Evolutionary conservation across 148 eudicot species (phyloP).

Genomic region (Rhododendron mucronatum): DNA sequence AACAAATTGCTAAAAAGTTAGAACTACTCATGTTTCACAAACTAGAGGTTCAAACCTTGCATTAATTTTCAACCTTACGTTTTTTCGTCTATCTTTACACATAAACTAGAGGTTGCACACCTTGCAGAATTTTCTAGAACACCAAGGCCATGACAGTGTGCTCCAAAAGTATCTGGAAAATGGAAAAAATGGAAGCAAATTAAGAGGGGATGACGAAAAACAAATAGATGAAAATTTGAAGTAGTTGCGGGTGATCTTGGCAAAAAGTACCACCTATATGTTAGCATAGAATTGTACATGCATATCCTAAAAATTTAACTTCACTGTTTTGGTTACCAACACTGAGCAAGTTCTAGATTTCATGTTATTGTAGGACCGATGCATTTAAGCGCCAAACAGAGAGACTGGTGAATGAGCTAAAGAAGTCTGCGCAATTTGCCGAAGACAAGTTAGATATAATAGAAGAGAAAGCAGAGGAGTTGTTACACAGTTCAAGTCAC

Average conservation of each 20-base stretch:
- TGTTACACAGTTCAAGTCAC: constrained; percentile 33
- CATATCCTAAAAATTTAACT: background rate
- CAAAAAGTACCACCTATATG: background rate
- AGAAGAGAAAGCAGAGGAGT: constrained; percentile 44
- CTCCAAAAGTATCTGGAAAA: background rate
- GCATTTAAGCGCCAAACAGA: constrained; percentile 65
- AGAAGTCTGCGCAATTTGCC: constrained; percentile 54
- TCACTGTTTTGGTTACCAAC: background rate
- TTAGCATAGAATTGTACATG: background rate
- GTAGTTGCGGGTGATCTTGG: background rate
- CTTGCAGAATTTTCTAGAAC: background rate
- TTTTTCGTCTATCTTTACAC: background rate
- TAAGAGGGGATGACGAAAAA: background rate
- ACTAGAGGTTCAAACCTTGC: background rate
- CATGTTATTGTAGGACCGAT: constrained; percentile 42
- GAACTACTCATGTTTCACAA: background rate
- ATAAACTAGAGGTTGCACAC: background rate
- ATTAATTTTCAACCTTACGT: background rate
- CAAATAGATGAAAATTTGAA: background rate
- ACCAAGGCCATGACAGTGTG: background rate
- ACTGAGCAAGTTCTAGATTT: background rate
- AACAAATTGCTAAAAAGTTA: background rate
- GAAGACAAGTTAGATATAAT: constrained; percentile 54
- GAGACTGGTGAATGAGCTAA: constrained; percentile 66
- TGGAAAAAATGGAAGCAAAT: background rate